Conservation (phyloP, 164 flowering plant genomes). For the Nymphaea thermarum region DNA sequence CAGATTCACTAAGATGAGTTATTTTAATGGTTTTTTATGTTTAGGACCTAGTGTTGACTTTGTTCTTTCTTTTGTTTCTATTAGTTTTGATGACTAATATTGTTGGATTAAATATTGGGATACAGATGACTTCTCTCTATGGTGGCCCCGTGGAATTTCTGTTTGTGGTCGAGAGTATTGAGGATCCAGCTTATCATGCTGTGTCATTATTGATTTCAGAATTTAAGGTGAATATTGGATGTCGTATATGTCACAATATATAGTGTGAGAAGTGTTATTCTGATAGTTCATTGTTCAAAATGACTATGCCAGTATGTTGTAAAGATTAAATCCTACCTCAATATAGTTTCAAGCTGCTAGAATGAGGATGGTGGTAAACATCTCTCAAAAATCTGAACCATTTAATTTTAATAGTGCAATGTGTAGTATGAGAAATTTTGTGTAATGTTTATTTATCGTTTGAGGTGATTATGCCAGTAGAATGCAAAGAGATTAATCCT, state of each 20-base stretch:
- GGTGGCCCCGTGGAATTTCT: constrained; percentile 93
- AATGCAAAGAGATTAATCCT: background rate
- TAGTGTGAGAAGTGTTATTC: too few species aligned
- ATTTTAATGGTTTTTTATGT: too few species aligned
- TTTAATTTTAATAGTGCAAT: too few species aligned
- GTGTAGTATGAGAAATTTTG: background rate
- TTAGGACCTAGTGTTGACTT: background rate
- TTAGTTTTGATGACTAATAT: background rate
- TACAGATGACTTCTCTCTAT: constrained; percentile 89
- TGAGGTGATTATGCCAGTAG: background rate
- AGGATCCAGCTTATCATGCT: constrained; percentile 90
- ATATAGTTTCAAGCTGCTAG: background rate
- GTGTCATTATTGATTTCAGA: constrained; percentile 42
- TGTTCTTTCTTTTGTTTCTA: constrained; percentile 1
- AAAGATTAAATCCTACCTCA: background rate
- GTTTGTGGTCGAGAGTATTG: constrained; percentile 84
- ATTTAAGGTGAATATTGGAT: constrained; percentile 33
- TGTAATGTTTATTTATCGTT: background rate
- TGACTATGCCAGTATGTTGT: background rate
- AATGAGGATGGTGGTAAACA: background rate
- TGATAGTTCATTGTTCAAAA: too few species aligned
- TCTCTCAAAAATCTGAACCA: background rate
- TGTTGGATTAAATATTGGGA: background rate
- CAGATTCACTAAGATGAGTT: too few species aligned
- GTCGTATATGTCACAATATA: too few species aligned